Percentiles rank a stretch among this genome's conserved stretches.
Conservation (phyloP, 441 rosid genomes). For the Theobroma grandiflorum region DNA sequence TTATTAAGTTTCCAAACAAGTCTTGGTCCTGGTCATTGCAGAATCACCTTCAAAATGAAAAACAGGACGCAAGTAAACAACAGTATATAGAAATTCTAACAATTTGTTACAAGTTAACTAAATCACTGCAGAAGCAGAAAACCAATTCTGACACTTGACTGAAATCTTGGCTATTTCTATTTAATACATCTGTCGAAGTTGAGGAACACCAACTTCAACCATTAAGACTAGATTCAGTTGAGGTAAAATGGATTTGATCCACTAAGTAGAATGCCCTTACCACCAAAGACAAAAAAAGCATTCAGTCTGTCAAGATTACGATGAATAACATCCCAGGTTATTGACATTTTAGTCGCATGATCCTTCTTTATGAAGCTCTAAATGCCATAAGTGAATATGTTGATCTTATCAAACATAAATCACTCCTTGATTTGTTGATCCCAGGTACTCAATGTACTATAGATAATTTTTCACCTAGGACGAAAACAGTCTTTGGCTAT, state of each 20-base stretch:
- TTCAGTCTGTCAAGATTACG: conserved; percentile 2
- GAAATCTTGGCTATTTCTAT: neutral
- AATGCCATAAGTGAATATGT: conserved; percentile 17
- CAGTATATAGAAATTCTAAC: neutral
- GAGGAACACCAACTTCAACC: neutral
- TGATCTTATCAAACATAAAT: conserved; percentile 39
- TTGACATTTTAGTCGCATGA: neutral
- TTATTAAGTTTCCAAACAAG: neutral
- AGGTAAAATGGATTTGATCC: conserved; percentile 11
- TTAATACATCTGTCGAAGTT: conserved; percentile 7
- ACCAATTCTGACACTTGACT: neutral
- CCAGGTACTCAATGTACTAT: conserved; percentile 45
- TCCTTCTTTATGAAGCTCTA: conserved; percentile 33
- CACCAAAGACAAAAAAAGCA: neutral
- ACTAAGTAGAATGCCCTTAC: conserved; percentile 13
- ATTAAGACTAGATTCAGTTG: conserved; percentile 1
- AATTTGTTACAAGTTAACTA: neutral
- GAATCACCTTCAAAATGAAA: conserved; percentile 8
- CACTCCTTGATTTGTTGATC: conserved; percentile 67
- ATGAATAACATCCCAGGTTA: neutral
- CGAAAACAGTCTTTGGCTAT: conserved; percentile 77
- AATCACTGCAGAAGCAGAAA: conserved; percentile 1
- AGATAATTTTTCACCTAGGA: conserved; percentile 58
- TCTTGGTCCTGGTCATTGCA: neutral
- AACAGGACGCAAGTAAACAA: neutral